These are phyloP conservation scores for Amorphotheca resinae DNA, from an alignment of 495 filamentous ascomycete species.

Conservation along the genomic window DNA sequence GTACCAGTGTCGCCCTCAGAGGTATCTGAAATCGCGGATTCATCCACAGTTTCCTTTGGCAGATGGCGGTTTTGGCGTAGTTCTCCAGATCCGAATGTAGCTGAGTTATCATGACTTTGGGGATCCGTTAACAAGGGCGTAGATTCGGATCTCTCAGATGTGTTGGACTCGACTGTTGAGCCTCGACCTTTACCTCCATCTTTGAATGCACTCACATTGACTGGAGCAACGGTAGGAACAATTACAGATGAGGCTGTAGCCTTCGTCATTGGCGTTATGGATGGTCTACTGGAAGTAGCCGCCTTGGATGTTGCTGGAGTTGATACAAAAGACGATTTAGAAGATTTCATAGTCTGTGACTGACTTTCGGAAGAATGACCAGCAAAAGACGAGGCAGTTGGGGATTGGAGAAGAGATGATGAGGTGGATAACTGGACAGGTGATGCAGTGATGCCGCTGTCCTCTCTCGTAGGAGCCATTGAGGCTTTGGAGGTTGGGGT, in stretches of 20 bases:
- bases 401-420: conserved; percentile 20
- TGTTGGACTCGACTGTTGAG: conserved; percentile 11
- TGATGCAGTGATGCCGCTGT: conserved; percentile 14
- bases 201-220: conserved; percentile 44
- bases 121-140: conserved; percentile 6
- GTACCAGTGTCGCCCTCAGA: not conserved
- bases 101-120: conserved; percentile 24
- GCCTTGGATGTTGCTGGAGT: conserved; percentile 20
- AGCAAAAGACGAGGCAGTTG: conserved; percentile 19
- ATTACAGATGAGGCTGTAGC: conserved; percentile 26
- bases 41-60: conserved; percentile 25
- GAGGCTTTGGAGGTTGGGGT: conserved; percentile 13
- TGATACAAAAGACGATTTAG: conserved; percentile 15
- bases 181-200: conserved; percentile 23
- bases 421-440: conserved; percentile 21
- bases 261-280: conserved; percentile 24
- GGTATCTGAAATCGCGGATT: conserved; percentile 1
- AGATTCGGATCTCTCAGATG: not conserved
- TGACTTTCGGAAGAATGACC: conserved; percentile 17
- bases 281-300: conserved; percentile 21
- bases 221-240: conserved; percentile 34
- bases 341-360: conserved; percentile 17
- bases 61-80: conserved; percentile 22
- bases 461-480: conserved; percentile 14
- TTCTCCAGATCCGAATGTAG: conserved; percentile 26